phyloP scores from a whole-genome alignment of 257 asterid species.

The Capsicum chinense region DNA sequence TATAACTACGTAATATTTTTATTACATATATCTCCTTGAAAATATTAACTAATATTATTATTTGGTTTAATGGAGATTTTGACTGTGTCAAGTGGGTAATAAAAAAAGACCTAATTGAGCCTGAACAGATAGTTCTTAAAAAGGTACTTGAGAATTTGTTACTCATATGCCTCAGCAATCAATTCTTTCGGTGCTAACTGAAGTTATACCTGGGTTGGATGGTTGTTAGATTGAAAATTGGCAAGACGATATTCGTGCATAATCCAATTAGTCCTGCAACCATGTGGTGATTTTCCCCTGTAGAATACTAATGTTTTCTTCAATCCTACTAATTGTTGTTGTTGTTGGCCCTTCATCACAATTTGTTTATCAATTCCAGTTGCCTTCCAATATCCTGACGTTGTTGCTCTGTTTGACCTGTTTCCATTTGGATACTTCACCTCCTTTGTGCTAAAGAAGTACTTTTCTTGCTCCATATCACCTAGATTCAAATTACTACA shows the following conservation, averaged over 20 bases:
- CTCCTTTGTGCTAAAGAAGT: slow-evolving; percentile 51
- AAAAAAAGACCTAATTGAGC: no score
- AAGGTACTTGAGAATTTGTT: neutral
- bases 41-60: no score
- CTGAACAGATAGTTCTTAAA: neutral
- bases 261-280: slow-evolving; percentile 52
- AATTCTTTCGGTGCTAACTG: neutral
- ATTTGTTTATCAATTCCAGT: slow-evolving; percentile 55
- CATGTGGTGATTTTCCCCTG: slow-evolving; percentile 47
- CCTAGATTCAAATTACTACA: slow-evolving; percentile 31
- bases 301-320: slow-evolving; percentile 56
- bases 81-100: no score
- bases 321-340: slow-evolving; percentile 42
- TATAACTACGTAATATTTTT: no score
- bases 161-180: neutral
- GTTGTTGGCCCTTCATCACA: neutral
- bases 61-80: no score
- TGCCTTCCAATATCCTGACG: slow-evolving; percentile 58
- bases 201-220: neutral
- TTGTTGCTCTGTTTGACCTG: slow-evolving; percentile 52
- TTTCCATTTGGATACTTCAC: slow-evolving; percentile 53
- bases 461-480: slow-evolving; percentile 51
- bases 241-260: slow-evolving; percentile 57
- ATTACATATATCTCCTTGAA: no score
- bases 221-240: slow-evolving; percentile 15